These are phyloP conservation scores for Passiflora organensis DNA, from an alignment of 345 rosid genomes.

Conservation along the genomic window DNA sequence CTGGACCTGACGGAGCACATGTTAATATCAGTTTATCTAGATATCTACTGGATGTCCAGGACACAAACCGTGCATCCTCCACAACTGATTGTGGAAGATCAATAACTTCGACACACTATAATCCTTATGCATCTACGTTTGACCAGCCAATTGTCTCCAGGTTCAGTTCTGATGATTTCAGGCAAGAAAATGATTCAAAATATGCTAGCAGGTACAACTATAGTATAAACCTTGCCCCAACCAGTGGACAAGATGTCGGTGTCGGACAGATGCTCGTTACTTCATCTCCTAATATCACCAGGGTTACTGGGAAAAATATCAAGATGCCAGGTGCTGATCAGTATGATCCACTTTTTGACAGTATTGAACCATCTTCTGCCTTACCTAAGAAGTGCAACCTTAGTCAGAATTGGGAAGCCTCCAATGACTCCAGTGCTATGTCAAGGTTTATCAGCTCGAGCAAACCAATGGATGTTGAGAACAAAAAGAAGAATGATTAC, in stretches of 20 bases:
- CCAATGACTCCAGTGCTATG: constrained; percentile 31
- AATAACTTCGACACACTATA: constrained; percentile 25
- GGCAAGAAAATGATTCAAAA: constrained; percentile 29
- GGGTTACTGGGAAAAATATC: constrained; percentile 26
- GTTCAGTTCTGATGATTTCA: constrained; percentile 29
- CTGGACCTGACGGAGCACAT: constrained; percentile 15
- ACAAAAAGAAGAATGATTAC: constrained; percentile 36
- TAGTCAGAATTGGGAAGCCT: constrained; percentile 39
- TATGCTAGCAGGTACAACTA: constrained; percentile 17
- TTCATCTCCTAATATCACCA: constrained; percentile 38
- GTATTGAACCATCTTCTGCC: constrained; percentile 58
- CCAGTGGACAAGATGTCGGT: constrained; percentile 26
- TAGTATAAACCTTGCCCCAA: constrained; percentile 24
- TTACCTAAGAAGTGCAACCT: constrained; percentile 32
- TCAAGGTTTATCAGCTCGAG: constrained; percentile 41
- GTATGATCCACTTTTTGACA: constrained; percentile 88
- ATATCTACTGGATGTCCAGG: constrained; percentile 27
- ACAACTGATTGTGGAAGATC: constrained; percentile 28
- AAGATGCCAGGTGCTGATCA: constrained; percentile 41
- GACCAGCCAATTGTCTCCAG: constrained; percentile 41
- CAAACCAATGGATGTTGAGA: constrained; percentile 51
- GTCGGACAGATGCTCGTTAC: constrained; percentile 40
- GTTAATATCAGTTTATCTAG: constrained; percentile 22
- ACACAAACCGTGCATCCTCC: constrained; percentile 19
- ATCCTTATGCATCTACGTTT: constrained; percentile 41